A percentile compares a stretch with the other conserved stretches of the same genome.
Evolutionary conservation across 371 early-diverging fungal species (phyloP).

Genomic region (Mucor mucedo): DNA sequence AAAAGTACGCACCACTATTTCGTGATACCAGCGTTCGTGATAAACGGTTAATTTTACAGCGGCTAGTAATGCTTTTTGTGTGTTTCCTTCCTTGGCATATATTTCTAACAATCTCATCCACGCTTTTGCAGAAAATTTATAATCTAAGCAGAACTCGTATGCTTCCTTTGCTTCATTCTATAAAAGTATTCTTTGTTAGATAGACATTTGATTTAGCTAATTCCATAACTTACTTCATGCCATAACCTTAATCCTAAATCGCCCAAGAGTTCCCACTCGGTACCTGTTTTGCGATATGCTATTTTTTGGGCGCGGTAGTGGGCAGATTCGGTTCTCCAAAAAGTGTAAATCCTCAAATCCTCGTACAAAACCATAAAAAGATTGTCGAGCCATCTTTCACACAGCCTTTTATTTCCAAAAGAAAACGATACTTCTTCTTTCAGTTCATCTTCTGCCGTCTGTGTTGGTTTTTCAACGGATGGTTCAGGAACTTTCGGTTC

Average conservation of each 20-base stretch:
- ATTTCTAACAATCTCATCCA: constrained; percentile 86
- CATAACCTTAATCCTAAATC: constrained; percentile 87
- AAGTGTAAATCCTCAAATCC: constrained; percentile 93
- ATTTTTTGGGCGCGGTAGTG: constrained; percentile 74
- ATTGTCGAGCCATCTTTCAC: constrained; percentile 98
- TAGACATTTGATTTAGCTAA: too few species aligned
- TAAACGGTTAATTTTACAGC: constrained; percentile 83
- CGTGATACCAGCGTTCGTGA: constrained; percentile 83
- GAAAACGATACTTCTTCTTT: constrained; percentile 41
- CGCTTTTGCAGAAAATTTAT: constrained; percentile 89
- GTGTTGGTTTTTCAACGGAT: not conserved
- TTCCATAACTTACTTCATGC: constrained; percentile 50
- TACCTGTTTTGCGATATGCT: constrained; percentile 87
- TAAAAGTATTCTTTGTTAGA: too few species aligned
- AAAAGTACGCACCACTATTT: constrained; percentile 26
- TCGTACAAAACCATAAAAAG: constrained; percentile 97
- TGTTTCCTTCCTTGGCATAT: constrained; percentile 77
- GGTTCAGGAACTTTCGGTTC: not conserved
- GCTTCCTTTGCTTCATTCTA: constrained; percentile 88
- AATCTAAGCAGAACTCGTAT: constrained; percentile 83
- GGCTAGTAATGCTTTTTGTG: constrained; percentile 79
- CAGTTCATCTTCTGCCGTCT: not conserved
- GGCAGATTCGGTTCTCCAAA: constrained; percentile 77
- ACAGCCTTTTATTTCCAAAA: constrained; percentile 93
- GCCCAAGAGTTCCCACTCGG: constrained; percentile 97